Percentiles rank a stretch among this genome's conserved stretches.
Conservation (phyloP, 768 basidiomycete species). For the Tubosaeta sp. region DNA sequence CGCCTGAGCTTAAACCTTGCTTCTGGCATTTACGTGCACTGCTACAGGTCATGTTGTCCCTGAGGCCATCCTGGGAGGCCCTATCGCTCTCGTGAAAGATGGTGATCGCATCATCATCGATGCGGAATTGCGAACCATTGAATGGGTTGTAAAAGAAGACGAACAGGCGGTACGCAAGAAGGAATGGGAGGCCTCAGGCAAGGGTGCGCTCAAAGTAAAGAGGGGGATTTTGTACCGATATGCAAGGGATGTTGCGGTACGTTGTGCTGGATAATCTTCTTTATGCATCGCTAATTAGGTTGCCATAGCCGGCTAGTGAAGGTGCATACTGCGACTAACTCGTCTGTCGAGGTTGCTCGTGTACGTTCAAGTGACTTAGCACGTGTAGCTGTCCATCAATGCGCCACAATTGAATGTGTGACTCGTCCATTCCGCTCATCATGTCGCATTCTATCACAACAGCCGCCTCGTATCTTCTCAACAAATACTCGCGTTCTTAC, state of each 20-base stretch:
- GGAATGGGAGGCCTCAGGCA: constrained; percentile 69
- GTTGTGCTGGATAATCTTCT: constrained; percentile 28
- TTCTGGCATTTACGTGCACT: constrained; percentile 36
- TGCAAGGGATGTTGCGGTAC: constrained; percentile 81
- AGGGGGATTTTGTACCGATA: constrained; percentile 77
- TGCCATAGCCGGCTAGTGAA: constrained; percentile 64
- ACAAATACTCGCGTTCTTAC: constrained; percentile 69
- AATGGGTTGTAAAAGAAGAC: constrained; percentile 68
- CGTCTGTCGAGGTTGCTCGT: background rate
- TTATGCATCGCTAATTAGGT: constrained; percentile 5
- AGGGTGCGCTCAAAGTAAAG: constrained; percentile 59
- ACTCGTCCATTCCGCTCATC: background rate
- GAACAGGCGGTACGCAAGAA: constrained; percentile 57
- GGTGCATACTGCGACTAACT: constrained; percentile 80
- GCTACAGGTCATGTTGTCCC: constrained; percentile 52
- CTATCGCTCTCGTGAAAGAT: constrained; percentile 82
- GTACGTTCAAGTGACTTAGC: background rate
- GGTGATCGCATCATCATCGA: constrained; percentile 80
- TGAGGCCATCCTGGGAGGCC: constrained; percentile 75
- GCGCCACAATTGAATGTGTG: background rate
- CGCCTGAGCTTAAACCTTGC: constrained; percentile 2
- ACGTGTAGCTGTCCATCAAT: constrained; percentile 5
- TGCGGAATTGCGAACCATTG: constrained; percentile 56
- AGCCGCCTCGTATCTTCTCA: constrained; percentile 51
- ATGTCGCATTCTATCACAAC: constrained; percentile 46